Evolutionary conservation across 257 asterid genomes (phyloP).

Genomic region (Solanum microdontum): DNA sequence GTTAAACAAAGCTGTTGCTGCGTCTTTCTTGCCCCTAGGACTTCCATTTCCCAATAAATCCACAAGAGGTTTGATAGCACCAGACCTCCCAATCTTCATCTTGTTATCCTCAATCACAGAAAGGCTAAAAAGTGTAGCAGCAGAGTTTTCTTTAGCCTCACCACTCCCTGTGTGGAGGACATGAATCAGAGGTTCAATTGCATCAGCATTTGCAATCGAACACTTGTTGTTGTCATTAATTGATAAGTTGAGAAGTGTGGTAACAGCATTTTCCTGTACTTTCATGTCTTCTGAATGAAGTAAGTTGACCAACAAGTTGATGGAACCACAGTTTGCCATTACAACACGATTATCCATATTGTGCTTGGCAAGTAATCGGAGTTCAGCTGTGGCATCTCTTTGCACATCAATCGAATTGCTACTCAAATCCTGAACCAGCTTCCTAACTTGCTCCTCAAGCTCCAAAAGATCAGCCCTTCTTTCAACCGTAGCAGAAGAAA

Average conservation of each 20-base stretch:
- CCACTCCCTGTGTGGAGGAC: conserved; percentile 22
- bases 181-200: conserved; percentile 28
- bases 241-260: conserved; percentile 29
- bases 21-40: conserved; percentile 29
- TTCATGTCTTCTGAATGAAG: conserved; percentile 16
- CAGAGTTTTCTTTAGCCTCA: conserved; percentile 30
- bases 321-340: conserved; percentile 26
- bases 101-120: conserved; percentile 30
- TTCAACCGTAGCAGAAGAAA: conserved; percentile 17
- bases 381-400: conserved; percentile 24
- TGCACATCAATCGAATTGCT: conserved; percentile 16
- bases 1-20: conserved; percentile 28
- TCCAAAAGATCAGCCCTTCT: conserved; percentile 21
- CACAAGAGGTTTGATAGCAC: conserved; percentile 24
- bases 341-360: conserved; percentile 31
- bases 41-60: conserved; percentile 25
- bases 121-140: conserved; percentile 33
- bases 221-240: conserved; percentile 23
- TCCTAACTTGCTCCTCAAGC: conserved; percentile 18
- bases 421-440: conserved; percentile 19
- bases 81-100: conserved; percentile 27
- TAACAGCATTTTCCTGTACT: conserved; percentile 28
- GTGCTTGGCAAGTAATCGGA: conserved; percentile 30
- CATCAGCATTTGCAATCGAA: conserved; percentile 23
- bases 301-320: conserved; percentile 17